Evolutionary conservation across 2,329 filamentous ascomycete genomes (phyloP), one percentile per base, ranked within the genome.

Genomic region (Cladorrhinum sp.): DNA sequence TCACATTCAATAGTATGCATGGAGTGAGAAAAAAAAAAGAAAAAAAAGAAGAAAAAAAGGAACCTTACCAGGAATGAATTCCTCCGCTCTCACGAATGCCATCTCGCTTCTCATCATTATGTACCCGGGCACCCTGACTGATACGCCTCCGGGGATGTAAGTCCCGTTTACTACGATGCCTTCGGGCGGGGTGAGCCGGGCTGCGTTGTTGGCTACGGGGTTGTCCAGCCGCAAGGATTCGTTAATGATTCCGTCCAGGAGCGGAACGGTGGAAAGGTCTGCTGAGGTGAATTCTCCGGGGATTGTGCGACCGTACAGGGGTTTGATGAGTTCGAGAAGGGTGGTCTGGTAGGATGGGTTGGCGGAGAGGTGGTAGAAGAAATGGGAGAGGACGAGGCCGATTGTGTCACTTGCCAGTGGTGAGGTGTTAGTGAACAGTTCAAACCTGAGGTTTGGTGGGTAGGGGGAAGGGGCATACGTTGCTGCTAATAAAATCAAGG

Each of bases 201-300:
- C 60, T 1, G 66, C 71, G 9, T 69, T 71, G 1, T 68, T 68
- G 13, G 71, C 65, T 0, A 68, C 64, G 0, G 71, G 68, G 6
- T 65, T 67, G n/a, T 73, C 58, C 8, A 73, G 51, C 0, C 72
- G 65, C 25, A 74, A 59, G 0, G 70, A 69, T 55, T 74, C 72
- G 20, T 69, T 67, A 23, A 73, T 70, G 9, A 72, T 53, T 0
- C 70, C 71, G 9, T 67, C 69, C 1, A 74, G 57, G 1, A 48
- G 53, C 16, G 36, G 36, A 3, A 66, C 51, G 6, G 61, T 60
- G 9, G 50, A 38, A 9, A 70, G 62, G 38, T 70, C 67, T 9
- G 20, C 27, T 12, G 64, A 51, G 0, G 62, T 27, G 24, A 70
- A 70, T 13, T 68, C 68, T 0, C 62, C 59, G 0, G 61, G 51